These are phyloP conservation scores for Heliamphora exappendiculata DNA, from an alignment of 148 eudicot species.

Conservation along the genomic window DNA sequence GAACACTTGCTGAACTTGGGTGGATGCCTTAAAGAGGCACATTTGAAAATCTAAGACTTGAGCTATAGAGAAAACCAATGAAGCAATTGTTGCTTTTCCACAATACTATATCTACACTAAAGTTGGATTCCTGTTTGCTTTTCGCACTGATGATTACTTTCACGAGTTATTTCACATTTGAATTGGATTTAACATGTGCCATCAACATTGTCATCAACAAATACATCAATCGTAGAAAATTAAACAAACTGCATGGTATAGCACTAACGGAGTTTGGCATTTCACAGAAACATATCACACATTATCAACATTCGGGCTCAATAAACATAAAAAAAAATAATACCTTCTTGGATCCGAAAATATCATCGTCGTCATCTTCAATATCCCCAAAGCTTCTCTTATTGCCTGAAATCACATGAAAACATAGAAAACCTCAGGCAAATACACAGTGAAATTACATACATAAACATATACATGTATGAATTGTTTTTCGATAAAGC, in stretches of 20 bases:
- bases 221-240: not conserved
- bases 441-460: not conserved
- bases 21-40: too few species aligned
- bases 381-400: slow-evolving; percentile 86
- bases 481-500: not conserved
- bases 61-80: not conserved
- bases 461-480: not conserved
- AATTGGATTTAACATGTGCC: not conserved
- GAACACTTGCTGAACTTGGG: too few species aligned
- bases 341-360: slow-evolving; percentile 80
- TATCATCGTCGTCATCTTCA: slow-evolving; percentile 93
- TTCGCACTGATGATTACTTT: not conserved
- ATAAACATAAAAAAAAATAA: not conserved
- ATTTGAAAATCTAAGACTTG: too few species aligned
- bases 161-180: not conserved
- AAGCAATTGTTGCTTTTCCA: not conserved
- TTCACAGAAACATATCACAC: not conserved
- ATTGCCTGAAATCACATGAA: slow-evolving; percentile 37
- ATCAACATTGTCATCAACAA: not conserved
- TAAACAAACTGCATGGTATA: not conserved
- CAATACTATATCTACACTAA: not conserved
- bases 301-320: not conserved
- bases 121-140: not conserved
- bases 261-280: not conserved
- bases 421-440: not conserved